Evolutionary conservation across 2,329 filamentous ascomycete genomes (phyloP), one percentile per base, ranked within the genome.

Genomic region (Xylariomycetidae sp.): DNA sequence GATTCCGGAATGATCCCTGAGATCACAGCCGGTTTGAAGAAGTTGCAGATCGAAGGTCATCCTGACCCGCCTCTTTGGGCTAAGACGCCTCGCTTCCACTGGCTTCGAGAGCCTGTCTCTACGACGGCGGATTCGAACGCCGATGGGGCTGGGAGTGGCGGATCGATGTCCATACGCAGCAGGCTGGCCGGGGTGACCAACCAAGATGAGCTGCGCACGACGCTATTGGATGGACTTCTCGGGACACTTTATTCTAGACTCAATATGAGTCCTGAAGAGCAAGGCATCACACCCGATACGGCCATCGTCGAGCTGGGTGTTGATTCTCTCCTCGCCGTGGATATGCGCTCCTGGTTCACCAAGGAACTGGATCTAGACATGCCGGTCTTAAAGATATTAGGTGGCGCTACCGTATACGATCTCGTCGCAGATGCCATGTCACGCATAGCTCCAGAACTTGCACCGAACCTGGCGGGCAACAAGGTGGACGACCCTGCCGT

Each of bases 261-360:
- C 14, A 31, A 39, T 17, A 36, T 34, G 34, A 31, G 25, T n/a
- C 34, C 38, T 9, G 34, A 30, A 5, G 37, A 38, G 7, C 30
- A 26, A 28, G 29, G 33, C 7, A 37, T 36, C 11, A 32, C 27
- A 10, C 26, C 35, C 28, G 30, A 29, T 11, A 36, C 35, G 6
- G 30, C 33, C n/a, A 40, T 51, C 11, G 38, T 45, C 6, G 44
- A 53, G 6, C 26, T 54, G 2, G 56, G 53, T 0, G 38, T 56
- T 5, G 57, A 60, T 33, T 55, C 55, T 0, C 40, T 61, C 2
- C 31, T 58, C 0, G 56, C 56, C 13, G 53, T 58, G 2, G 50
- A 54, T 51, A 63, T 66, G 4, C 62, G 69, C 1, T 50, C 59
- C 3, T 75, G 70, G 70, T 69, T 72, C 35, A 32, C 63, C 10